Conservation (phyloP, 2,329 filamentous ascomycete species). For the Phaeophleospora eucalypticola region DNA sequence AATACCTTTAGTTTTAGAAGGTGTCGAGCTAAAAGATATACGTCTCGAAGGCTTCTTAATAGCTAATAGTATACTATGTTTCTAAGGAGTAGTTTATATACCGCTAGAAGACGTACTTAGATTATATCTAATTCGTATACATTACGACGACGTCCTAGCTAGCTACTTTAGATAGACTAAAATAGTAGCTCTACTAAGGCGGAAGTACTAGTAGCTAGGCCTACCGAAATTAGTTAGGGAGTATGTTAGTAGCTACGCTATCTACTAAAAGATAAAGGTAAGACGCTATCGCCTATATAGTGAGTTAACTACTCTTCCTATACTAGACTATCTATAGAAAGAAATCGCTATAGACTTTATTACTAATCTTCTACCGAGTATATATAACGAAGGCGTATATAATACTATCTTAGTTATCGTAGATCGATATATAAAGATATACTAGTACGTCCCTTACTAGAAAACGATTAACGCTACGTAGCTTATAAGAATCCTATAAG, state of each 20-base stretch:
- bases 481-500: slow-evolving; percentile 10
- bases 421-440: slow-evolving; percentile 22
- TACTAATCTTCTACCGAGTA: slow-evolving; percentile 5
- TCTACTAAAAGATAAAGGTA: slow-evolving; percentile 1
- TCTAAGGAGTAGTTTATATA: too few species aligned
- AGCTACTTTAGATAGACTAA: slow-evolving; percentile 4
- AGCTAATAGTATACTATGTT: not conserved
- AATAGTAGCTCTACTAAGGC: not conserved
- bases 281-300: slow-evolving; percentile 3
- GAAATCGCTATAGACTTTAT: slow-evolving; percentile 8
- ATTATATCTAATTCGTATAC: slow-evolving; percentile 4
- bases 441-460: slow-evolving; percentile 8
- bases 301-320: not conserved
- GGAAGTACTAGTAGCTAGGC: slow-evolving; percentile 1
- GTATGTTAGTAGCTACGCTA: not conserved
- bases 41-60: not conserved
- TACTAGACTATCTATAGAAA: not conserved
- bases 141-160: slow-evolving; percentile 1
- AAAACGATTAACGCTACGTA: not conserved
- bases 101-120: too few species aligned
- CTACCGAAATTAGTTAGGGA: not conserved
- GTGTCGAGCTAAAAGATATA: not conserved
- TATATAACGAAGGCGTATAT: slow-evolving; percentile 3
- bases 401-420: slow-evolving; percentile 22
- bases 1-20: too few species aligned